Percentiles rank a stretch among this genome's conserved stretches.
Conservation (phyloP, 805 yeast species). For the Ascoidea tarda region DNA sequence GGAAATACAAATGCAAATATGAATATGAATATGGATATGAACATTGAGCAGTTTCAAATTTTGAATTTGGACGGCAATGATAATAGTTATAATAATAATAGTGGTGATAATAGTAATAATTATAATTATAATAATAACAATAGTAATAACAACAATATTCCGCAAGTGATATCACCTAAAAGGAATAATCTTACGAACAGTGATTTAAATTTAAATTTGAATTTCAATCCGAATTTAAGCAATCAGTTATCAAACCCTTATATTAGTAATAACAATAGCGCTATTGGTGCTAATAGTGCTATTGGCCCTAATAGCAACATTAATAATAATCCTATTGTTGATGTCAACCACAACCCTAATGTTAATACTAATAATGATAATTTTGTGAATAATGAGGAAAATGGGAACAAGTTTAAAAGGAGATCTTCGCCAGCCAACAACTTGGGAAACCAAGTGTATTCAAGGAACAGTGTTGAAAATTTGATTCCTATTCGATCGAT, state of each 20-base stretch:
- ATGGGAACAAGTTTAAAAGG: neutral
- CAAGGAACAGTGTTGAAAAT: neutral
- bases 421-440: neutral
- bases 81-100: slow-evolving; percentile 5
- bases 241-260: neutral
- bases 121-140: slow-evolving; percentile 8
- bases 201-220: slow-evolving; percentile 2
- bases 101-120: slow-evolving; percentile 8
- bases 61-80: neutral
- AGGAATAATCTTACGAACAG: neutral
- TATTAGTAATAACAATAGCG: no score
- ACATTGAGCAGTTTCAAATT: neutral
- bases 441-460: neutral
- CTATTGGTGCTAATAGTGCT: neutral
- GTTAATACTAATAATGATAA: slow-evolving; percentile 3
- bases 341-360: slow-evolving; percentile 4
- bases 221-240: slow-evolving; percentile 3
- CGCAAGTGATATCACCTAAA: slow-evolving; percentile 3
- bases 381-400: slow-evolving; percentile 1
- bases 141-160: slow-evolving; percentile 2
- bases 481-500: slow-evolving; percentile 3
- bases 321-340: slow-evolving; percentile 4
- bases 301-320: slow-evolving; percentile 7
- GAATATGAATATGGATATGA: no score
- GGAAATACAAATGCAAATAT: no score